Percentiles rank a stretch among this genome's conserved stretches.
phyloP scores from a whole-genome alignment of 305 asterid genomes.

The Solanum hybrid region DNA sequence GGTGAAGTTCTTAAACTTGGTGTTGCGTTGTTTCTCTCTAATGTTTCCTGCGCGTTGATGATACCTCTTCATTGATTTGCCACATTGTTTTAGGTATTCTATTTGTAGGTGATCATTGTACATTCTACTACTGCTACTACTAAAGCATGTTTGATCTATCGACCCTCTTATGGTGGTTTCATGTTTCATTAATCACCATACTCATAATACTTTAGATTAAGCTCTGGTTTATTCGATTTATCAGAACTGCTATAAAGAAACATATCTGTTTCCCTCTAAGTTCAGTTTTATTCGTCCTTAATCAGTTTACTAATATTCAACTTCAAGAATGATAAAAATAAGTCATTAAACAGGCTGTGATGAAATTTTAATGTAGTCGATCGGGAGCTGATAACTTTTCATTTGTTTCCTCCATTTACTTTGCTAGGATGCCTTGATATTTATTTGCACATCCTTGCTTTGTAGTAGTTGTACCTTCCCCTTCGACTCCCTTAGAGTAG shows the following conservation, averaged over 20 bases:
- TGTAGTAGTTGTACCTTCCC: not conserved
- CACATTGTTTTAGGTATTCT: constrained; percentile 16
- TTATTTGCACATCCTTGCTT: not conserved
- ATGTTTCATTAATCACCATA: not conserved
- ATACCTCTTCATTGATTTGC: constrained; percentile 11
- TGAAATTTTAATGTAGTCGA: not conserved
- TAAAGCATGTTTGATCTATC: not conserved
- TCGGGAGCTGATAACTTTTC: not conserved
- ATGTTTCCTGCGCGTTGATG: constrained; percentile 11
- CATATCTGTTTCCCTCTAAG: not conserved
- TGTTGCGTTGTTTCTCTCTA: not conserved
- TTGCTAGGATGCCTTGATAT: not conserved
- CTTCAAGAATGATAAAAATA: not conserved
- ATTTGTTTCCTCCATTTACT: not conserved
- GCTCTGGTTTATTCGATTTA: not conserved
- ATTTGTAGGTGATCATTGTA: constrained; percentile 18
- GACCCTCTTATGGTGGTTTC: not conserved
- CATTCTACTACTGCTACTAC: constrained; percentile 4
- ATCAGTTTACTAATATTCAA: not conserved
- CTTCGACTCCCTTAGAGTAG: not conserved
- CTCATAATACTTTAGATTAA: not conserved
- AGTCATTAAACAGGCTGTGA: not conserved
- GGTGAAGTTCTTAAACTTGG: constrained; percentile 21
- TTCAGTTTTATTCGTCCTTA: not conserved
- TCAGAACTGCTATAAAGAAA: not conserved